phyloP scores from a whole-genome alignment of 257 asterid genomes.

The Solanum acaule region DNA sequence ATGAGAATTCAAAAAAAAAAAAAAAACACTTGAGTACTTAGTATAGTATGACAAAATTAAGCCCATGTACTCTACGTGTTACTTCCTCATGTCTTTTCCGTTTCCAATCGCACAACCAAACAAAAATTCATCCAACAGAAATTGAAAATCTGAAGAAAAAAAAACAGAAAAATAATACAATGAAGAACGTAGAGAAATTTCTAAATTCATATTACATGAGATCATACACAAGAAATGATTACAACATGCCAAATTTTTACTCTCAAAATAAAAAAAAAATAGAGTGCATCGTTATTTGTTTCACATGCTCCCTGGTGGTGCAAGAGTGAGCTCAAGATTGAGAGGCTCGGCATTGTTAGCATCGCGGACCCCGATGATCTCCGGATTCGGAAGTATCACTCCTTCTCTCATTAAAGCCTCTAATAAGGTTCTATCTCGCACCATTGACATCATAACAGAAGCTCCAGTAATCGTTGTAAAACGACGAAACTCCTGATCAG shows the following conservation, averaged over 20 bases:
- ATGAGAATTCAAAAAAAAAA: not conserved
- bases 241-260: not conserved
- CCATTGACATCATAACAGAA: not conserved
- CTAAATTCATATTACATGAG: not conserved
- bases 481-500: not conserved
- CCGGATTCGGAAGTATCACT: not conserved
- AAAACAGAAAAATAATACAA: not conserved
- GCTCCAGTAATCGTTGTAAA: not conserved
- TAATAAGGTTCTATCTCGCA: not conserved
- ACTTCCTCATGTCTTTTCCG: not conserved
- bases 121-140: not conserved
- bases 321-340: slow-evolving; percentile 35
- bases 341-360: not conserved
- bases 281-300: too few species aligned
- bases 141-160: not conserved
- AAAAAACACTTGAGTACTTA: not conserved
- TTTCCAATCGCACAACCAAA: not conserved
- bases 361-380: not conserved
- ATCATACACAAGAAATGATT: not conserved
- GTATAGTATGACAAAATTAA: not conserved
- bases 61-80: not conserved
- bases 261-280: not conserved
- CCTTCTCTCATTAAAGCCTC: not conserved
- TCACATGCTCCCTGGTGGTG: slow-evolving; percentile 24
- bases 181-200: not conserved